Evolutionary conservation across 306 rosid genomes (phyloP).

Genomic region (Quercus mongolica): DNA sequence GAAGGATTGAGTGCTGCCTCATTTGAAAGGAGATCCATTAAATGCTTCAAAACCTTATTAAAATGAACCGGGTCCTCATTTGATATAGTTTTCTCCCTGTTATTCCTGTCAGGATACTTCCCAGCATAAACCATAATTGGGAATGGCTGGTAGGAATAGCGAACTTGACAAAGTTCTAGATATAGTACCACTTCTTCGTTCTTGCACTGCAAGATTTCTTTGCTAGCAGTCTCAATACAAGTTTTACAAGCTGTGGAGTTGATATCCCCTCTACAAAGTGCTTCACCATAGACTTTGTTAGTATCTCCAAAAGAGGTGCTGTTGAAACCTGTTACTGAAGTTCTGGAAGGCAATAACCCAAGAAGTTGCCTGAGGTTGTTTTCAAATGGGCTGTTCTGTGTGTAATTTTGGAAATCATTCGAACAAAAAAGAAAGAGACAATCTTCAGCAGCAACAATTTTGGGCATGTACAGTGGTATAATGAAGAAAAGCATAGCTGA

Average conservation of each 20-base stretch:
- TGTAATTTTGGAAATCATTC: constrained; percentile 19
- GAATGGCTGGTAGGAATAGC: constrained; percentile 41
- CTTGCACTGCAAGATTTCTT: constrained; percentile 33
- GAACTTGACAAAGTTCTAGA: constrained; percentile 53
- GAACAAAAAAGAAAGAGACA: constrained; percentile 27
- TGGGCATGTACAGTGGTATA: too few species aligned
- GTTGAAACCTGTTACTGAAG: constrained; percentile 32
- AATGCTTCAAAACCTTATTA: not conserved
- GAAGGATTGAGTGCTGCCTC: constrained; percentile 30
- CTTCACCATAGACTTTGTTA: constrained; percentile 44
- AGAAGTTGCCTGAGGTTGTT: constrained; percentile 39
- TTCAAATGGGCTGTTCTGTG: constrained; percentile 22
- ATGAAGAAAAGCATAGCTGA: not conserved
- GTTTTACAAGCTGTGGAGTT: constrained; percentile 33
- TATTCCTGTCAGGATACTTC: constrained; percentile 13
- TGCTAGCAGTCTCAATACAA: constrained; percentile 46
- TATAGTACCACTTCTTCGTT: constrained; percentile 47
- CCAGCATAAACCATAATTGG: constrained; percentile 30
- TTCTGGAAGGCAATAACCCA: constrained; percentile 32
- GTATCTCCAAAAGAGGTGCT: constrained; percentile 15
- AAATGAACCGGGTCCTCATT: constrained; percentile 10
- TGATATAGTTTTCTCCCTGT: constrained; percentile 18
- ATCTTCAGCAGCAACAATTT: constrained; percentile 25
- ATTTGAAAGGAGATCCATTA: constrained; percentile 22
- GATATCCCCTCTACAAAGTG: constrained; percentile 62